Conservation (phyloP, 2,329 filamentous ascomycete genomes). For the Tolypocladium tundrense region DNA sequence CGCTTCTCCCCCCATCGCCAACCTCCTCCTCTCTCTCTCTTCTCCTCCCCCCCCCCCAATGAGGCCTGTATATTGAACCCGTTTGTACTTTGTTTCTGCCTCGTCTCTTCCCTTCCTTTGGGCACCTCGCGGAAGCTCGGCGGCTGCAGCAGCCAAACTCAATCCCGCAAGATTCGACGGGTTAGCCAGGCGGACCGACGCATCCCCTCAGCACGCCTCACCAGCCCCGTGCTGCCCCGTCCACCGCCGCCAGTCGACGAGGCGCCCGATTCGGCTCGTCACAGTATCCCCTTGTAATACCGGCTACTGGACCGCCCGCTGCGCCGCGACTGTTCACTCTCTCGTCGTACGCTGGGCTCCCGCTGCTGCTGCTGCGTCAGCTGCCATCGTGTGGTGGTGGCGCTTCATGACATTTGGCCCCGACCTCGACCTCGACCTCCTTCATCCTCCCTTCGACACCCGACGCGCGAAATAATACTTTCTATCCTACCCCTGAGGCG, state of each 20-base stretch:
- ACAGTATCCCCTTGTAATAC: conserved; percentile 23
- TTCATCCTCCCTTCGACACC: neutral
- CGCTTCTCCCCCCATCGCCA: too few relatives aligned
- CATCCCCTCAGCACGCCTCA: neutral
- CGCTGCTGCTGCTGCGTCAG: neutral
- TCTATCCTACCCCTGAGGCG: neutral
- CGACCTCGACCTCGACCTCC: neutral
- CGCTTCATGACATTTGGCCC: neutral
- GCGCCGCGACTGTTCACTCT: conserved; percentile 1
- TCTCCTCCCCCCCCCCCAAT: conserved; percentile 20
- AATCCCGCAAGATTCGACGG: neutral
- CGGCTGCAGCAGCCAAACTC: neutral
- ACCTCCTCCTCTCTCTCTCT: too few relatives aligned
- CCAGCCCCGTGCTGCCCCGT: neutral
- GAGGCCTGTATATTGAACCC: conserved; percentile 27
- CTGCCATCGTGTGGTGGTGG: neutral
- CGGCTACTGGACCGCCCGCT: conserved; percentile 16
- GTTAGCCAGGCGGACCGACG: neutral
- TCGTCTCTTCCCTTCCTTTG: conserved; percentile 6
- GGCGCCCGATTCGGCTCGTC: conserved; percentile 6
- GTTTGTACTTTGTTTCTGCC: conserved; percentile 19
- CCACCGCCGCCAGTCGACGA: conserved; percentile 1
- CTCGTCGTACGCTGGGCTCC: neutral
- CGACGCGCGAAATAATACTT: neutral
- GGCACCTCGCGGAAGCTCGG: neutral